These are phyloP conservation scores for Capsicum chinense DNA, from an alignment of 257 asterid genomes.

Conservation along the genomic window DNA sequence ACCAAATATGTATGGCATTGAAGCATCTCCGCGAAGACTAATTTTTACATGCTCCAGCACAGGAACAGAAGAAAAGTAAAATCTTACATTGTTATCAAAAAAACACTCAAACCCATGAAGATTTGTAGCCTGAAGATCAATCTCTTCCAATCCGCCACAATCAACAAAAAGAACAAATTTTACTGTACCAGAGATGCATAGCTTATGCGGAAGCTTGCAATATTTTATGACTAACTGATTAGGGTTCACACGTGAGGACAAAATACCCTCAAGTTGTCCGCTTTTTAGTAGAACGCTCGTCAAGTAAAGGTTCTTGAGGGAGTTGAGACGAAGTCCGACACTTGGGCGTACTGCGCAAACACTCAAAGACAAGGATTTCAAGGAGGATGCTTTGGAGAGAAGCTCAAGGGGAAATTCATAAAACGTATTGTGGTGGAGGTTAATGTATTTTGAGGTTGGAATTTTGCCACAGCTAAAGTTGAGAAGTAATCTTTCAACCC, in stretches of 20 bases:
- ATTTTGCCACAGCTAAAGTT: too few relatives aligned
- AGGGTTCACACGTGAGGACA: too few relatives aligned
- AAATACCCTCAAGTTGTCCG: background rate
- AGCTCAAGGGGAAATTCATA: too few relatives aligned
- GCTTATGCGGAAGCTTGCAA: background rate
- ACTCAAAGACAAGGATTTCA: background rate
- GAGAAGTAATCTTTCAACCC: too few relatives aligned
- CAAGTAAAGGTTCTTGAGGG: background rate
- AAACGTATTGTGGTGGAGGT: too few relatives aligned
- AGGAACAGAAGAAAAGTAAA: background rate
- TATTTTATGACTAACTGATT: too few relatives aligned
- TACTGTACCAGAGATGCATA: background rate
- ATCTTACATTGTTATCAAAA: background rate
- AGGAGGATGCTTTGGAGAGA: background rate
- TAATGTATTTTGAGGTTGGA: too few relatives aligned
- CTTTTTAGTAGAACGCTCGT: background rate
- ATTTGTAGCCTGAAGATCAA: background rate
- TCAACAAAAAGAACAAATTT: background rate
- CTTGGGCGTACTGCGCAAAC: background rate
- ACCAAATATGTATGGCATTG: too few relatives aligned
- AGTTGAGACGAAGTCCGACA: background rate
- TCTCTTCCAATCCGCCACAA: background rate
- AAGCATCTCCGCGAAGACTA: too few relatives aligned
- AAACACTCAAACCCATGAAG: background rate
- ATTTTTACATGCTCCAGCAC: too few relatives aligned